These are phyloP conservation scores for Arthrobotrys megalospora DNA, from an alignment of 2,329 filamentous ascomycete species.

Conservation along the genomic window DNA sequence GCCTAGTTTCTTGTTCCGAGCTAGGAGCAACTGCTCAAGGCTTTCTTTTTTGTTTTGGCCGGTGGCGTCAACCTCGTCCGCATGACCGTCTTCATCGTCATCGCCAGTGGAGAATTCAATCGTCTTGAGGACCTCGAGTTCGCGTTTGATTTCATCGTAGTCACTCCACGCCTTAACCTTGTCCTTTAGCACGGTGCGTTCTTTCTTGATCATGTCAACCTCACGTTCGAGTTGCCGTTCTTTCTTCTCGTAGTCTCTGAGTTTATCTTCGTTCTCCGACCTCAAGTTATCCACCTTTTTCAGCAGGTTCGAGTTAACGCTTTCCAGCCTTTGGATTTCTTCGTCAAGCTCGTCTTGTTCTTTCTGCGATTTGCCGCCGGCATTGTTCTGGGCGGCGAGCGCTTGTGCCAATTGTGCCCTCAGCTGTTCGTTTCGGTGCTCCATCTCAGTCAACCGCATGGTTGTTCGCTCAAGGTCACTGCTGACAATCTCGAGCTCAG, in stretches of 20 bases:
- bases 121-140: constrained; percentile 95
- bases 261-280: constrained; percentile 86
- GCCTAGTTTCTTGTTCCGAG: constrained; percentile 94
- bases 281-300: constrained; percentile 87
- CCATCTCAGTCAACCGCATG: constrained; percentile 86
- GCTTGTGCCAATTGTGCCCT: constrained; percentile 90
- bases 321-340: constrained; percentile 85
- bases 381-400: constrained; percentile 74
- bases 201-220: constrained; percentile 79
- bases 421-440: constrained; percentile 93
- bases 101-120: constrained; percentile 96
- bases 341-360: constrained; percentile 88
- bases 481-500: constrained; percentile 93
- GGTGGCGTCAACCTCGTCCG: constrained; percentile 67
- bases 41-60: constrained; percentile 77
- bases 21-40: constrained; percentile 89
- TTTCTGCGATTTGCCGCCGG: constrained; percentile 66
- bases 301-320: constrained; percentile 92
- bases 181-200: constrained; percentile 82
- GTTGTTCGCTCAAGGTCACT: constrained; percentile 93
- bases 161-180: constrained; percentile 92
- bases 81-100: constrained; percentile 76
- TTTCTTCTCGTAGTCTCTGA: constrained; percentile 81
- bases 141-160: constrained; percentile 96
- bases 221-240: constrained; percentile 86